Percentiles rank a stretch among this genome's conserved stretches.
Conservation (phyloP, 345 rosid genomes). For the Iberis pinnata region DNA sequence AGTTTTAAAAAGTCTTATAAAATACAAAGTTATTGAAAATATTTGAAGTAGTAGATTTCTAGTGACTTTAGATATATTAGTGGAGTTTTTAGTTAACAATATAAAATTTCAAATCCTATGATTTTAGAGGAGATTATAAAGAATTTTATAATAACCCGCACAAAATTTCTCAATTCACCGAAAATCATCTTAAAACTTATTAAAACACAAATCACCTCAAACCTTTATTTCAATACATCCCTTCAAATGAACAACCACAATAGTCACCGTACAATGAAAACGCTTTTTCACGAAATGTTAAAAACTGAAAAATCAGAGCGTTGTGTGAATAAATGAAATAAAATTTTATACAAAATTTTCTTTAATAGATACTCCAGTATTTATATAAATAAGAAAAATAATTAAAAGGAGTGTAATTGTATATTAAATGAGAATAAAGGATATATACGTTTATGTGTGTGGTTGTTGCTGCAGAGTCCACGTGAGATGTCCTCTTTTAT, state of each 20-base stretch:
- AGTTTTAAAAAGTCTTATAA: no score
- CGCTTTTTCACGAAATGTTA: constrained; percentile 23
- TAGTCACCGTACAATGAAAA: constrained; percentile 28
- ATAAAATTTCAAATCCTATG: no score
- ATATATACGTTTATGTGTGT: constrained; percentile 60
- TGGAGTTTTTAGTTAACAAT: no score
- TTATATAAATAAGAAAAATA: neutral
- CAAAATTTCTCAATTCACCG: no score
- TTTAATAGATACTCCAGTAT: neutral
- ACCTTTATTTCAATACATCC: no score
- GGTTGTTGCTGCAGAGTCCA: constrained; percentile 96
- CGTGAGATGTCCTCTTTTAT: constrained; percentile 98
- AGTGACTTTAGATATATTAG: no score
- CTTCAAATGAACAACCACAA: constrained; percentile 15
- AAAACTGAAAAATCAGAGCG: constrained; percentile 30
- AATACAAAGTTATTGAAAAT: no score
- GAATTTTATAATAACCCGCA: no score
- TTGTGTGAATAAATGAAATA: constrained; percentile 23
- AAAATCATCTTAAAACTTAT: no score
- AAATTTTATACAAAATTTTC: constrained; percentile 1
- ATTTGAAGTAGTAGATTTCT: no score
- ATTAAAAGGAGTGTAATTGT: neutral
- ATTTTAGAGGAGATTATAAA: no score
- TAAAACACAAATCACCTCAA: no score
- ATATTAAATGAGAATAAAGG: neutral